phyloP scores from a whole-genome alignment of 768 basidiomycete species.

The Lyophyllum semitale region DNA sequence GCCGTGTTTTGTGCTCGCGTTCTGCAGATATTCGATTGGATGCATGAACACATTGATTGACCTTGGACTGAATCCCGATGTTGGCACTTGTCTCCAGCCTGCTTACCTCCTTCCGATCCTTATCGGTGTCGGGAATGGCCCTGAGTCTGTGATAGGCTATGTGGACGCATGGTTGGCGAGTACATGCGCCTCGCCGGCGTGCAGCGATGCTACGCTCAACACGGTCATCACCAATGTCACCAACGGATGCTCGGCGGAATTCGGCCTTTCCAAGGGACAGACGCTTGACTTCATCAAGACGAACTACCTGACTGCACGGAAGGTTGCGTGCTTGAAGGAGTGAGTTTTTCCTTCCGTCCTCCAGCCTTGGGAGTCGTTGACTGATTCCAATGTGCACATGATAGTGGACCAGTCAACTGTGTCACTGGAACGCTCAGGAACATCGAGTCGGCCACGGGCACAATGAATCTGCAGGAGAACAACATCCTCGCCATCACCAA shows the following conservation, averaged over 20 bases:
- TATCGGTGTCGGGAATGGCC: constrained; percentile 21
- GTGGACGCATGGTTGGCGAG: constrained; percentile 53
- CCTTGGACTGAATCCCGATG: constrained; percentile 14
- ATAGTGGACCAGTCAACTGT: constrained; percentile 44
- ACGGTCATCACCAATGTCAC: constrained; percentile 46
- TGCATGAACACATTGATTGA: constrained; percentile 20
- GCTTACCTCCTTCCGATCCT: constrained; percentile 29
- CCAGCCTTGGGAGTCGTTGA: neutral
- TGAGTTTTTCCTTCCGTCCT: constrained; percentile 29
- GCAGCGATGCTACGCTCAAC: constrained; percentile 51
- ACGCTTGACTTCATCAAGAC: constrained; percentile 34
- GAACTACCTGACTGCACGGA: constrained; percentile 48
- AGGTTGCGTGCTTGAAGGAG: constrained; percentile 59
- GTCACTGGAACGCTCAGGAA: constrained; percentile 49
- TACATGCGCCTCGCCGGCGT: constrained; percentile 47
- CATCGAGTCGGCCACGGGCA: constrained; percentile 41
- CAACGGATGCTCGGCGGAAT: constrained; percentile 44
- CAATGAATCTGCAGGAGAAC: constrained; percentile 26
- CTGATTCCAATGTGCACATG: neutral
- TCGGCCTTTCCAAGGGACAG: constrained; percentile 23
- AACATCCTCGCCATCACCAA: constrained; percentile 25
- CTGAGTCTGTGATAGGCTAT: constrained; percentile 37
- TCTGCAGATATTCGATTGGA: constrained; percentile 20
- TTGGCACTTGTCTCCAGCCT: constrained; percentile 43
- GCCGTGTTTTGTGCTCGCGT: neutral